Evolutionary conservation across 2,329 filamentous ascomycete species (phyloP), one percentile per base, ranked within the genome.

Genomic region (Fonsecaea nubica): DNA sequence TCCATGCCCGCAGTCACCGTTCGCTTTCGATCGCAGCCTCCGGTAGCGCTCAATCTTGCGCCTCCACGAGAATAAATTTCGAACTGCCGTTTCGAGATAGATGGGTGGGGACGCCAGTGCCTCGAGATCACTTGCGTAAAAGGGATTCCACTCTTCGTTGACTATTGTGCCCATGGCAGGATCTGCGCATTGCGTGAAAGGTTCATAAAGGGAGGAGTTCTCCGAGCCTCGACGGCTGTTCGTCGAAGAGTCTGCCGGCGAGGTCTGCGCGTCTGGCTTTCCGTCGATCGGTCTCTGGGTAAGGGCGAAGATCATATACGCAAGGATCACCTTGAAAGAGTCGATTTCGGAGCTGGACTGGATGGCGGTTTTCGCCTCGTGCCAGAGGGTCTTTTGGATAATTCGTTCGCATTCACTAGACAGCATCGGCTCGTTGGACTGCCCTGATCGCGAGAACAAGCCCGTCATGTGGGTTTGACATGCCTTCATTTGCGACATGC

Each of bases 271-370:
- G 9, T 58, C 58, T n/a, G 40, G 5, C n/a, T 25, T 56, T 13
- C 52, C 33, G 38, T 79, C 73, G 10, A 77, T 65, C 5, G 80
- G 80, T 60, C 76, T 75, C 67, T 82, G 80, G 0, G 79, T 80
- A 55, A 82, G 70, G n/a, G 80, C 79, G 65, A 82, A 82, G 5
- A 82, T 78, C 25, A 82, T 79, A 52, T 81, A 78, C 32, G 80
- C 80, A 35, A 82, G 78, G 2, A 79, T 78, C 10, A 82, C 75
- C 2, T 80, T 76, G 66, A 82, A 82, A 0, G 80, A 82, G n/a
- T 80, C 77, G n/a, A 80, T 78, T 1, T 75, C 77, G 9, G 75
- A 72, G 1, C 76, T 77, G 18, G 76, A 72, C 48, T 80, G 75
- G 42, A 82, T 69, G 10, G 78, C 79, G 3, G 74, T 73, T 1